Evolutionary conservation across 495 filamentous ascomycete genomes (phyloP), one percentile per base, ranked within the genome.

Genomic region (Oidiodendron maius): DNA sequence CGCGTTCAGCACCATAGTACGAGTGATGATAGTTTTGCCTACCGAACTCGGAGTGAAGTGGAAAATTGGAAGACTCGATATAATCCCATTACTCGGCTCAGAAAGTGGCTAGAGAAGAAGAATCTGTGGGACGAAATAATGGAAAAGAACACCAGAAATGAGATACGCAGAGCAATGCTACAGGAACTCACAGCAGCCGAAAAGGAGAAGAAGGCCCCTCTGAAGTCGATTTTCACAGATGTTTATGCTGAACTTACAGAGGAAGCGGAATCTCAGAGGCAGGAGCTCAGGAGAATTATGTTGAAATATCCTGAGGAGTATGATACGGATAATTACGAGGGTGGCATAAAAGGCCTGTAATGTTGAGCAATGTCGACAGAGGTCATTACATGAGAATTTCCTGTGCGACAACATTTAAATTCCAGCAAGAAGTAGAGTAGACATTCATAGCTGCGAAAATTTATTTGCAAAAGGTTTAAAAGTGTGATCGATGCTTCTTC

Each of bases 61-160:
- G 93, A 99, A 58, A 91, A 97, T 55, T 98, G 93, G 93, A 97
- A 97, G 62, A 73, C 89, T 3, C 74, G 94, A 9, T 94, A 98
- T 62, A 97, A 97, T 60, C 93, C 93, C 0, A 89, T 98, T 35
- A 87, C 89, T 36, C 71, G 91, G 43, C 62, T 98, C 56, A 78
- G 93, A 20, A 98, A 97, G 70, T 97, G 86, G 76, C 77, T 98
- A 59, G 89, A 97, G 67, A 73, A 77, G 8, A 78, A 82, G 57
- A 81, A 81, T 1, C 52, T 84, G 16, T 96, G 91, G 91, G 81
- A 91, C 58, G 90, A 96, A 53, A 76, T 82, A 35, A 78, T 81
- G 53, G 90, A 96, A 63, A 81, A 83, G 50, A 81, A 89, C 44
- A 75, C 83, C 1, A 70, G 87, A 9, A 78, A 81, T 24, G 61